Evolutionary conservation across 768 basidiomycete species (phyloP).

Genomic region (Chalciporus chontae): DNA sequence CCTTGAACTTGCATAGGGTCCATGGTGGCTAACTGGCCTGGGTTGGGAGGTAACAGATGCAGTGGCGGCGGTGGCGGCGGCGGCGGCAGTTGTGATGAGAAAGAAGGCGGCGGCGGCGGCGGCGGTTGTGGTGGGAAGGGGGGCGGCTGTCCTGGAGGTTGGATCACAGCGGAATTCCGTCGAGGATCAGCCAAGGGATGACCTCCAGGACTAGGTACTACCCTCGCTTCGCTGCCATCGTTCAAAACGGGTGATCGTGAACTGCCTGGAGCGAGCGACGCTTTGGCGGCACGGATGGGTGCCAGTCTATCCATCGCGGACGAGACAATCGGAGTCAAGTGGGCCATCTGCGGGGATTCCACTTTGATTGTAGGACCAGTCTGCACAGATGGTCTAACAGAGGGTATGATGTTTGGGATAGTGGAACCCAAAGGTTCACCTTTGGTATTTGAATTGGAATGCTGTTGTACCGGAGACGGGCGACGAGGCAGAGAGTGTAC

Average conservation of each 20-base stretch:
- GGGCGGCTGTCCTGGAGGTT: not conserved
- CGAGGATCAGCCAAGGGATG: not conserved
- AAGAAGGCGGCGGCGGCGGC: not conserved
- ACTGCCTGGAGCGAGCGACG: conserved; percentile 15
- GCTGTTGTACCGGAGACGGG: not conserved
- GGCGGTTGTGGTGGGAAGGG: not conserved
- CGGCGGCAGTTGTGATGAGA: not conserved
- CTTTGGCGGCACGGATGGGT: conserved; percentile 33
- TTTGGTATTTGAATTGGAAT: not conserved
- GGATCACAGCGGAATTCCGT: not conserved
- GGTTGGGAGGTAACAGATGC: not conserved
- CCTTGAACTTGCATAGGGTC: conserved; percentile 9
- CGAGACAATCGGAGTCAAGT: conserved; percentile 5
- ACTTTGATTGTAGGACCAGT: conserved; percentile 11
- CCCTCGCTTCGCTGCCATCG: not conserved
- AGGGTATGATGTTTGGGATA: not conserved
- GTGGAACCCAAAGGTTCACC: not conserved
- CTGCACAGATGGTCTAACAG: conserved; percentile 4
- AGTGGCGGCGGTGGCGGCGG: not conserved
- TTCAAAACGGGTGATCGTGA: conserved; percentile 10
- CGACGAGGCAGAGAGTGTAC: not conserved
- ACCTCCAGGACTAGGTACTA: not conserved
- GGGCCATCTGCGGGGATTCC: conserved; percentile 15
- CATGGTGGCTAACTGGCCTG: conserved; percentile 2
- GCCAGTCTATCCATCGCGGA: conserved; percentile 27